A percentile compares a stretch with the other conserved stretches of the same genome.
These are phyloP conservation scores for Shiraia sp. DNA, from an alignment of 2,329 filamentous ascomycete genomes.

Conservation along the genomic window DNA sequence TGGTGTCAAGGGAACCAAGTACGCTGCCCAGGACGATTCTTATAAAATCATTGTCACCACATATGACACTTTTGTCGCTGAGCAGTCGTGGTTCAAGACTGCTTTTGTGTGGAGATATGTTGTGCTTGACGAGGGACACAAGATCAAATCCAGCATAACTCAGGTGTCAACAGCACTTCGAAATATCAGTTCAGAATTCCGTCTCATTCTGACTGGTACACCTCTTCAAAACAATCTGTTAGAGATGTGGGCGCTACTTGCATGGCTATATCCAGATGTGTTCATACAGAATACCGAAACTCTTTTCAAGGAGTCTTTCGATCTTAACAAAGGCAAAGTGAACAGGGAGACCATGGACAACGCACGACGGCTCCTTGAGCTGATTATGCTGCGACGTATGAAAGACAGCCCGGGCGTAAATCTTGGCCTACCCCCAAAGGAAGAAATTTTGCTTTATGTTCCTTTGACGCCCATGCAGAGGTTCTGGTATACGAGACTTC, in stretches of 20 bases:
- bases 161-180: constrained; percentile 50
- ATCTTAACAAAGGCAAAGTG: constrained; percentile 58
- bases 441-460: constrained; percentile 60
- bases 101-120: constrained; percentile 97
- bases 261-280: constrained; percentile 63
- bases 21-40: constrained; percentile 28
- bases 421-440: constrained; percentile 60
- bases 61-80: constrained; percentile 99
- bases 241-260: constrained; percentile 62
- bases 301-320: constrained; percentile 60
- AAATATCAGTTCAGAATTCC: constrained; percentile 52
- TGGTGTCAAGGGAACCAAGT: constrained; percentile 33
- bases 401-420: constrained; percentile 60
- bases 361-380: constrained; percentile 56
- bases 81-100: constrained; percentile 89
- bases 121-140: constrained; percentile 98
- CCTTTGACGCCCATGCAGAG: constrained; percentile 62
- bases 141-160: constrained; percentile 83
- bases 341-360: constrained; percentile 58
- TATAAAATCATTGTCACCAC: constrained; percentile 79
- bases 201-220: constrained; percentile 58
- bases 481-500: constrained; percentile 61
- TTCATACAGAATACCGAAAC: constrained; percentile 56
- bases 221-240: constrained; percentile 63
- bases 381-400: constrained; percentile 63